Base-by-base conservation (phyloP, 176 grass and related monocot genomes). In the Eleusine indica region DNA sequence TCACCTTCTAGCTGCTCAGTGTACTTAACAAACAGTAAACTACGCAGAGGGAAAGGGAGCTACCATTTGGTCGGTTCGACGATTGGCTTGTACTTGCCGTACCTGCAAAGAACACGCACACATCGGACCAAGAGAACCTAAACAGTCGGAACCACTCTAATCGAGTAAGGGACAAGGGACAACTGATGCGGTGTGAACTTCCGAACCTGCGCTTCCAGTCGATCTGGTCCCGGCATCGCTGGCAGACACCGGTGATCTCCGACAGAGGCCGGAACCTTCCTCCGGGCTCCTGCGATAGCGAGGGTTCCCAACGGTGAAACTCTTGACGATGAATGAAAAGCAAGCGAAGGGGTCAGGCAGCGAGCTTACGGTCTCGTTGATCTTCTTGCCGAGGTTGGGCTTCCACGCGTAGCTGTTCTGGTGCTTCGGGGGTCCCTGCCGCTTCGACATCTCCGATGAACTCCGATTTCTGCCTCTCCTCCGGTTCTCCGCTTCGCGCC, bases 121-220 rank as follows among this genome's bases (percentile, higher is more conserved):
- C 17, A 83, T 86, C 29, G 7, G 39, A 37, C 54, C 1, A 80
- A 37, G 44, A 85, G 64, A 39, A 68, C 38, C 19, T n/a, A 12
- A 79, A 17, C 47, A 80, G n/a, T 80, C 19, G 48, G 28, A 70
- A 42, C 19, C 53, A 42, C 37, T 18, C 21, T 83, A 58, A 12
- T 14, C 25, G 61, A 64, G n/a, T 35, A 72, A 18, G 41, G 82
- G 47, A 9, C 32, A 30, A 75, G 25, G 25, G 32, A 29, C 1
- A 69, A 78, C 19, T 0, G 18, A 52, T 14, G 38, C 47, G 16
- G 9, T 41, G 46, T 17, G 30, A 71, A 38, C 6, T 73, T 66
- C 79, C 5, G n/a, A 98, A 98, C 96, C 82, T 95, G 80, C 96
- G 91, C 74, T 98, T 98, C 96, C 96, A 98, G 83, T 98, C 96